A percentile compares a stretch with the other conserved stretches of the same genome.
Conservation (phyloP, 2,329 filamentous ascomycete genomes). For the Aspergillus latus region DNA sequence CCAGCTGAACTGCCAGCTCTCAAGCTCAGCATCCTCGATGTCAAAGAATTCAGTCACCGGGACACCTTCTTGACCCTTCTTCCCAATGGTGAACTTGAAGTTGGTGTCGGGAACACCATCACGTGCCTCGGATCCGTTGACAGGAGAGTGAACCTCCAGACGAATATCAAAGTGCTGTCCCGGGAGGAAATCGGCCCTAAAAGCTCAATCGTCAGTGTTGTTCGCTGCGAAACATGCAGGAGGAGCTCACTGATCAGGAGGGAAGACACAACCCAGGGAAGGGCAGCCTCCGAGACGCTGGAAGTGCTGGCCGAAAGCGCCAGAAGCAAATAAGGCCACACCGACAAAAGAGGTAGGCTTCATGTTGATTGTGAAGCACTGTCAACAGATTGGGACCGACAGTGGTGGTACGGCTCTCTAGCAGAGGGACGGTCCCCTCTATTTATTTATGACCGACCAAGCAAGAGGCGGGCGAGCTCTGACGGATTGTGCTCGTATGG, state of each 20-base stretch:
- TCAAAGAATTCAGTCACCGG: slow-evolving; percentile 67
- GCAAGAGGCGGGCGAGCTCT: slow-evolving; percentile 1
- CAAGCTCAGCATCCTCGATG: slow-evolving; percentile 68
- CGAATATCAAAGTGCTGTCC: slow-evolving; percentile 83
- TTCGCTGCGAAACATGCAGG: neutral
- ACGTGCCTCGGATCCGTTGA: slow-evolving; percentile 77
- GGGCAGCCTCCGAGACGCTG: slow-evolving; percentile 58
- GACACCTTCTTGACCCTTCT: slow-evolving; percentile 57
- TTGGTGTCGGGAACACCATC: slow-evolving; percentile 68
- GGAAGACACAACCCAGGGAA: slow-evolving; percentile 57
- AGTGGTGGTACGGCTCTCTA: slow-evolving; percentile 6
- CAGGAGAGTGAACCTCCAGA: slow-evolving; percentile 76
- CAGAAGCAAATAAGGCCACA: slow-evolving; percentile 27
- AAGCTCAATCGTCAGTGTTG: neutral
- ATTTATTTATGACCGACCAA: slow-evolving; percentile 1
- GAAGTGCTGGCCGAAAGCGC: slow-evolving; percentile 52
- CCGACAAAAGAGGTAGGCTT: slow-evolving; percentile 25
- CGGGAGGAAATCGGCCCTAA: slow-evolving; percentile 72
- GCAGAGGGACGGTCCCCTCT: slow-evolving; percentile 4
- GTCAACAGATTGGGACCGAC: slow-evolving; percentile 7
- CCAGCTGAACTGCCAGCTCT: slow-evolving; percentile 83
- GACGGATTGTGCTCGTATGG: slow-evolving; percentile 7
- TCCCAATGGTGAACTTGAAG: slow-evolving; percentile 71
- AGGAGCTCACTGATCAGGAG: slow-evolving; percentile 55
- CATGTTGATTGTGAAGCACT: slow-evolving; percentile 22